phyloP scores from a whole-genome alignment of 108 stramenopile species.

The Discostella stelligeroides region DNA sequence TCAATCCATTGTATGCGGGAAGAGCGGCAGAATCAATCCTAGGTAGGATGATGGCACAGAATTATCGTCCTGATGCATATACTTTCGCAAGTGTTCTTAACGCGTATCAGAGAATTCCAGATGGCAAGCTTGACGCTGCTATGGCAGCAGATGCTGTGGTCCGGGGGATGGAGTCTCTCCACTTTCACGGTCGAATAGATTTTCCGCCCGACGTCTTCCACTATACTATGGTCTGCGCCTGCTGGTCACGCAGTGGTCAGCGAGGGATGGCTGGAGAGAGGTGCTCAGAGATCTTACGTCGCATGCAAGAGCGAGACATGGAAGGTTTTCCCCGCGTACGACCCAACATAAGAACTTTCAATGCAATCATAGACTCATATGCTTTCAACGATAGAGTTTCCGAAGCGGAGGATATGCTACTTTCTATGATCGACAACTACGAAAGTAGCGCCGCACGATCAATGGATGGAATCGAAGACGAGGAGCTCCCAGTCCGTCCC shows the following conservation, averaged over 20 bases:
- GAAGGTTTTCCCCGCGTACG: slow-evolving; percentile 53
- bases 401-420: slow-evolving; percentile 62
- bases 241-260: slow-evolving; percentile 59
- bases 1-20: slow-evolving; percentile 42
- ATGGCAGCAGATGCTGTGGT: slow-evolving; percentile 66
- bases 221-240: slow-evolving; percentile 64
- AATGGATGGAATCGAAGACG: slow-evolving; percentile 50
- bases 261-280: slow-evolving; percentile 51
- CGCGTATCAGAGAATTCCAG: slow-evolving; percentile 54
- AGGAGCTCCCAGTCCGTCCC: slow-evolving; percentile 58
- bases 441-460: slow-evolving; percentile 49
- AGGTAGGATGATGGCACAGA: slow-evolving; percentile 30
- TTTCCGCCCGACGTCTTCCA: slow-evolving; percentile 56
- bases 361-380: slow-evolving; percentile 67
- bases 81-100: slow-evolving; percentile 62
- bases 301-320: slow-evolving; percentile 57
- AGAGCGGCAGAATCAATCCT: slow-evolving; percentile 50
- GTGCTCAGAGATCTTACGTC: slow-evolving; percentile 61
- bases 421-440: slow-evolving; percentile 62
- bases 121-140: slow-evolving; percentile 52
- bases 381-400: slow-evolving; percentile 52
- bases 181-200: slow-evolving; percentile 54
- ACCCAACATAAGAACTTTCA: slow-evolving; percentile 70
- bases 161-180: slow-evolving; percentile 62
- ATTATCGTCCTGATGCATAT: slow-evolving; percentile 58